Conservation (phyloP, 805 yeast species). For the Saccharomycopsis fibuligera region DNA sequence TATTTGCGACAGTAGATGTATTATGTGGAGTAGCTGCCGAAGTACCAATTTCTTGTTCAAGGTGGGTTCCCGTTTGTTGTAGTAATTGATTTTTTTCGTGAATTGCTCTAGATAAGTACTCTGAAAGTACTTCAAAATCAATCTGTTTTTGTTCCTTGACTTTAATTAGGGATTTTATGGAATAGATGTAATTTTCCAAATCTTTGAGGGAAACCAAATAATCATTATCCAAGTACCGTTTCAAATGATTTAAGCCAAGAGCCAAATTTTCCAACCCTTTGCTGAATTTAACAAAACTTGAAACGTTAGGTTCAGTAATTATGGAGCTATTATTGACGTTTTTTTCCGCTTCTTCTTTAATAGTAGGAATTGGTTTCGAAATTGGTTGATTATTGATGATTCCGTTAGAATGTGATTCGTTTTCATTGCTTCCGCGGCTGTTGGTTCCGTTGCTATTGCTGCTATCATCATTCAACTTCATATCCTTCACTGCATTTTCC, state of each 20-base stretch:
- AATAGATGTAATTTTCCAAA: conserved; percentile 70
- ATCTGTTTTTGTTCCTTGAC: conserved; percentile 86
- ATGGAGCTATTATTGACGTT: conserved; percentile 23
- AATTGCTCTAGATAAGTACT: conserved; percentile 66
- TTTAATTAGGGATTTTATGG: conserved; percentile 63
- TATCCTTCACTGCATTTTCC: neutral
- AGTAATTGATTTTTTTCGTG: conserved; percentile 53
- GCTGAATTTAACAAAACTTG: conserved; percentile 33
- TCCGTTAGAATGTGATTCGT: no score
- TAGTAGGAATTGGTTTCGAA: conserved; percentile 4
- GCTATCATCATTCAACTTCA: neutral
- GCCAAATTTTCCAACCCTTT: conserved; percentile 41
- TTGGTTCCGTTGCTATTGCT: neutral
- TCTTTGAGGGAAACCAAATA: conserved; percentile 81
- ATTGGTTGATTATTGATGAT: conserved; percentile 10
- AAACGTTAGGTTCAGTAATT: conserved; percentile 25
- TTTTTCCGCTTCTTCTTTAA: conserved; percentile 7
- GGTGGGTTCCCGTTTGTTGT: conserved; percentile 19
- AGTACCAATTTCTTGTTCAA: neutral
- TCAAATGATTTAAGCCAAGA: conserved; percentile 37
- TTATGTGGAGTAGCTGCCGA: conserved; percentile 14
- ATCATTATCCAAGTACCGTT: conserved; percentile 61
- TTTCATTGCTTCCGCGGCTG: no score
- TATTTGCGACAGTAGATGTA: conserved; percentile 14
- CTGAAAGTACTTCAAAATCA: conserved; percentile 81